These are phyloP conservation scores for Talaromyces sp. DNA, from an alignment of 2,329 filamentous ascomycete species.

Conservation along the genomic window DNA sequence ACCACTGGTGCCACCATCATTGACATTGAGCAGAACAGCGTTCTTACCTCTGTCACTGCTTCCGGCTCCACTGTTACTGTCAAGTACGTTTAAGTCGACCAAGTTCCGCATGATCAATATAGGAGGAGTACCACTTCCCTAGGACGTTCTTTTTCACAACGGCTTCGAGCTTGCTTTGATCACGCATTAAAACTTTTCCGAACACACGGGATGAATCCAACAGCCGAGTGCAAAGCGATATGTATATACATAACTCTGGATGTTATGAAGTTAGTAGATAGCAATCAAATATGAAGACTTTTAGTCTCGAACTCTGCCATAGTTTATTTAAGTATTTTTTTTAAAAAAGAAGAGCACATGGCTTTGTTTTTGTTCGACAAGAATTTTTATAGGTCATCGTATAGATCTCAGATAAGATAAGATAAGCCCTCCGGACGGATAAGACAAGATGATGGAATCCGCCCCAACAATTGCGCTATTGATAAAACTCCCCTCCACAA, in stretches of 20 bases:
- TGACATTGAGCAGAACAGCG: constrained; percentile 45
- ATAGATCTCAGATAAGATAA: background rate
- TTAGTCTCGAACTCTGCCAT: background rate
- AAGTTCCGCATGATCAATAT: background rate
- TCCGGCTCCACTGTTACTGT: constrained; percentile 16
- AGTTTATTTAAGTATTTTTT: no score
- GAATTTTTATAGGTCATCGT: background rate
- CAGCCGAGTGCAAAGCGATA: background rate
- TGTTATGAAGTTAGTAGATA: background rate
- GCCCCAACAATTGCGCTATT: background rate
- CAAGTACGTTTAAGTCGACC: constrained; percentile 1
- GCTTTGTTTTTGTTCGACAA: background rate
- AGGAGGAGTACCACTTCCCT: background rate
- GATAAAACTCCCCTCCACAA: background rate
- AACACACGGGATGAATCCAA: background rate
- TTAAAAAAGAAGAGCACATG: no score
- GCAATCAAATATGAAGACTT: background rate
- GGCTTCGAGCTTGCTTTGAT: background rate
- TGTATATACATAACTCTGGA: background rate
- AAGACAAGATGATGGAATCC: background rate
- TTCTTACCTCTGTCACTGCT: constrained; percentile 16
- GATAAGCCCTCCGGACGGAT: no score
- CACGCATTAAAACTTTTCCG: background rate
- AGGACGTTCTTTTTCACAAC: background rate
- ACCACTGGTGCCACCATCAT: constrained; percentile 31